These are phyloP conservation scores for Cladorrhinum samala DNA, from an alignment of 495 filamentous ascomycete species.

Conservation along the genomic window DNA sequence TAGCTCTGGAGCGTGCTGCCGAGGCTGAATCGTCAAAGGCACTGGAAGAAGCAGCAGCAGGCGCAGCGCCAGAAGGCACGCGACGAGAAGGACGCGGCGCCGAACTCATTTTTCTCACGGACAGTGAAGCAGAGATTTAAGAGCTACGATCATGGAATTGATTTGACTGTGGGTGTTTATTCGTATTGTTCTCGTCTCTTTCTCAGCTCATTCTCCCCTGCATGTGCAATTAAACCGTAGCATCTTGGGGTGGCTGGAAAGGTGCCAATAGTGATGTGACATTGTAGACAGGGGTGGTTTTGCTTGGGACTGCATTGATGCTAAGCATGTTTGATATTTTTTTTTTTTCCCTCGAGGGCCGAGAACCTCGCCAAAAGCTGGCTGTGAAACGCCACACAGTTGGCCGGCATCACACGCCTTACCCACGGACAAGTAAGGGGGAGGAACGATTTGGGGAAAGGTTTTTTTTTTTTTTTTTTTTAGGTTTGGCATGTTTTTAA, in stretches of 20 bases:
- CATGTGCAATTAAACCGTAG: neutral
- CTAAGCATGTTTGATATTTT: neutral
- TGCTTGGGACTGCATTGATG: neutral
- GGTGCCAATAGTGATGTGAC: slow-evolving; percentile 9
- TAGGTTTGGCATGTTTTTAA: too few species aligned
- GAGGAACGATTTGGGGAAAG: too few species aligned
- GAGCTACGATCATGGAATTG: too few species aligned
- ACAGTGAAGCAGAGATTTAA: too few species aligned
- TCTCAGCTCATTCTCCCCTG: neutral
- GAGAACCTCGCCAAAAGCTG: too few species aligned
- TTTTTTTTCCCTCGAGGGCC: too few species aligned
- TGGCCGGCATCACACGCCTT: too few species aligned
- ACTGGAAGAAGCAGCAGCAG: neutral
- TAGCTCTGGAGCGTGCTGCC: neutral
- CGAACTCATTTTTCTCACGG: neutral
- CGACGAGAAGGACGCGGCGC: neutral
- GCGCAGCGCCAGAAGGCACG: neutral
- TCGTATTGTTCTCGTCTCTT: neutral
- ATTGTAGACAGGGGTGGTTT: slow-evolving; percentile 16
- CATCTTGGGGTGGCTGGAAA: neutral
- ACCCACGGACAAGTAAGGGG: too few species aligned
- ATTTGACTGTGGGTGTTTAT: too few species aligned
- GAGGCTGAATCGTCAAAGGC: neutral
- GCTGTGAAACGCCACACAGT: too few species aligned
- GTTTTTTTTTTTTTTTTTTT: too few species aligned